Conservation (phyloP, 768 basidiomycete genomes). For the Mycena epipterygia region DNA sequence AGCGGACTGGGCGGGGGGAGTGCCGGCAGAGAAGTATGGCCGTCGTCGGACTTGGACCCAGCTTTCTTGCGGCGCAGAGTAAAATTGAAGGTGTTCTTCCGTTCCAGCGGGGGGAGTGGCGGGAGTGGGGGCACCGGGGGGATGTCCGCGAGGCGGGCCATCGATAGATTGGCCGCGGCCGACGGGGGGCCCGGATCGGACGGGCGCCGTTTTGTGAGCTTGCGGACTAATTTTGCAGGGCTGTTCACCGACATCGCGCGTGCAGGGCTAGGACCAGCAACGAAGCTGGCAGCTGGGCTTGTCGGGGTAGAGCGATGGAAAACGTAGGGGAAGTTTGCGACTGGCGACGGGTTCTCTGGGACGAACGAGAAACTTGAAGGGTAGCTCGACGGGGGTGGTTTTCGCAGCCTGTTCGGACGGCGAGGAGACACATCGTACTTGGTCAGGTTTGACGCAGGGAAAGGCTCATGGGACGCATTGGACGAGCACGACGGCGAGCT, state of each 20-base stretch:
- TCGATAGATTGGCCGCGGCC: constrained; percentile 7
- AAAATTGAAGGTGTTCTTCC: constrained; percentile 29
- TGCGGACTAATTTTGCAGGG: background rate
- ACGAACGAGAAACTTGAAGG: constrained; percentile 36
- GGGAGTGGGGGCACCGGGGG: too few species aligned
- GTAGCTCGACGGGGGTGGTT: constrained; percentile 34
- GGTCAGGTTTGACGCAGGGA: background rate
- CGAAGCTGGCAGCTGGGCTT: constrained; percentile 7
- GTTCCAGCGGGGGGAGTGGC: background rate
- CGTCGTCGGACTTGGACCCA: background rate
- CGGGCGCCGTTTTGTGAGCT: constrained; percentile 33
- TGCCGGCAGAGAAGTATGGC: constrained; percentile 4
- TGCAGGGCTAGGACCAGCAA: background rate
- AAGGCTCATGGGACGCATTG: constrained; percentile 28
- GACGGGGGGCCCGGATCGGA: constrained; percentile 2
- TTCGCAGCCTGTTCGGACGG: constrained; percentile 24
- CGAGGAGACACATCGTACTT: constrained; percentile 7
- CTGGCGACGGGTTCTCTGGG: constrained; percentile 24
- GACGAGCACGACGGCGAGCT: constrained; percentile 29
- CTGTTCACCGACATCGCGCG: constrained; percentile 22
- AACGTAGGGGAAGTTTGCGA: constrained; percentile 29
- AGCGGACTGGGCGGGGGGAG: constrained; percentile 27
- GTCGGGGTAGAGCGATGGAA: constrained; percentile 26
- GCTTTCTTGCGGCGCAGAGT: constrained; percentile 26
- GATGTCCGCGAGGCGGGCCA: background rate